Evolutionary conservation across 129 eudicot genomes (phyloP).

Genomic region (Daucus carota): DNA sequence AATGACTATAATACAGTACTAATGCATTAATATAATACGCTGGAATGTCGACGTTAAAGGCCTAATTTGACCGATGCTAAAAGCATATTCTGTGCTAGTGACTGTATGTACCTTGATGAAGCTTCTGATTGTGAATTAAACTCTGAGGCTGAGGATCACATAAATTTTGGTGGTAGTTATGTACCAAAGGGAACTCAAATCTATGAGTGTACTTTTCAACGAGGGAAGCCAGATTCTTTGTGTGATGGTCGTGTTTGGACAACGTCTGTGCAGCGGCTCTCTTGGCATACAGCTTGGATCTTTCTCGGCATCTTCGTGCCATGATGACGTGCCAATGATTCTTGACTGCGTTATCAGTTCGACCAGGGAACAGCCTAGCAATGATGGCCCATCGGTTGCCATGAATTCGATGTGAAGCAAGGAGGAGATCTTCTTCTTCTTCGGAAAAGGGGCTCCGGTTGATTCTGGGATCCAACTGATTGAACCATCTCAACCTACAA

Average conservation of each 20-base stretch:
- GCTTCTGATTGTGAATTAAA: slow-evolving; percentile 10
- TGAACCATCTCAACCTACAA: slow-evolving; percentile 88
- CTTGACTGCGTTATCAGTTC: slow-evolving; percentile 95
- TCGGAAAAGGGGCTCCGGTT: slow-evolving; percentile 76
- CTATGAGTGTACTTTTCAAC: slow-evolving; percentile 14
- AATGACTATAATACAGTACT: too few species aligned
- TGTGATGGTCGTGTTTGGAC: not conserved
- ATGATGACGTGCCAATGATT: slow-evolving; percentile 97
- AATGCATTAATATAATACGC: too few species aligned
- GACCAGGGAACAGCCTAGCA: slow-evolving; percentile 71
- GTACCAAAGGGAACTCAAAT: slow-evolving; percentile 23
- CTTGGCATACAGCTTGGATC: slow-evolving; percentile 37
- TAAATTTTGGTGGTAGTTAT: slow-evolving; percentile 10
- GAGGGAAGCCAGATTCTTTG: slow-evolving; percentile 7
- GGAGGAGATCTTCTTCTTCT: slow-evolving; percentile 74
- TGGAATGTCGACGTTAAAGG: too few species aligned
- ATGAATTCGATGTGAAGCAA: slow-evolving; percentile 61
- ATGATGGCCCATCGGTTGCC: slow-evolving; percentile 87
- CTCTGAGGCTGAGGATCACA: slow-evolving; percentile 10
- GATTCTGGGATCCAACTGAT: slow-evolving; percentile 80
- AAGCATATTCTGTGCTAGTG: too few species aligned
- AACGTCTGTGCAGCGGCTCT: slow-evolving; percentile 9
- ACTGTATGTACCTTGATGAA: slow-evolving; percentile 2
- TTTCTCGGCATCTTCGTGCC: slow-evolving; percentile 66
- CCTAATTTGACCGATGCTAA: too few species aligned